Percentiles rank a stretch among this genome's conserved stretches.
Evolutionary conservation across 2,329 filamentous ascomycete genomes (phyloP).

Genomic region (Fusarium mangiferae): DNA sequence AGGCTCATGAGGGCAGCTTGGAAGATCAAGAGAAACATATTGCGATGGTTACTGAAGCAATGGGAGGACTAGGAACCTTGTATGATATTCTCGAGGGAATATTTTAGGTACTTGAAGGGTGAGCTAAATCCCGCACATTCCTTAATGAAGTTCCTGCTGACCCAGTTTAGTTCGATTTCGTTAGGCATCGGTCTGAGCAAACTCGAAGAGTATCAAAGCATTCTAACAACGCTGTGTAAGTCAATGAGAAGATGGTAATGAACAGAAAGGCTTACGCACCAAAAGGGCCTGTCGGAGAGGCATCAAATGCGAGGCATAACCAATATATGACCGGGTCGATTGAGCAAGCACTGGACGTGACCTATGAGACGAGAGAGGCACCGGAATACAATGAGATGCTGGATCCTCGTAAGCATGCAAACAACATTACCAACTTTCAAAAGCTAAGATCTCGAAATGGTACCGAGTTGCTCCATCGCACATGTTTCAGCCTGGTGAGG

Average conservation of each 20-base stretch:
- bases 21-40: no score
- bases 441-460: rapidly evolving
- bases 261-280: neutral
- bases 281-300: no score
- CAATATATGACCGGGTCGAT: neutral
- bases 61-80: rapidly evolving
- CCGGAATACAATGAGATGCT: rapidly evolving
- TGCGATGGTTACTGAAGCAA: rapidly evolving
- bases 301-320: rapidly evolving
- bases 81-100: neutral
- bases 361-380: neutral
- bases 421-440: rapidly evolving
- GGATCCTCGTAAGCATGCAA: neutral
- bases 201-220: rapidly evolving
- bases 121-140: rapidly evolving
- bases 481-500: neutral
- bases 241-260: rapidly evolving
- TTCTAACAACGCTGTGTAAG: neutral
- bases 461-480: rapidly evolving
- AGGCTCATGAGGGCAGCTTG: rapidly evolving
- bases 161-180: rapidly evolving
- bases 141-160: rapidly evolving
- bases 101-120: neutral
- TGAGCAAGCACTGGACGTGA: rapidly evolving
- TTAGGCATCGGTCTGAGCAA: rapidly evolving